Base-by-base conservation (phyloP, 2,329 filamentous ascomycete species). In the Fusarium musae region DNA sequence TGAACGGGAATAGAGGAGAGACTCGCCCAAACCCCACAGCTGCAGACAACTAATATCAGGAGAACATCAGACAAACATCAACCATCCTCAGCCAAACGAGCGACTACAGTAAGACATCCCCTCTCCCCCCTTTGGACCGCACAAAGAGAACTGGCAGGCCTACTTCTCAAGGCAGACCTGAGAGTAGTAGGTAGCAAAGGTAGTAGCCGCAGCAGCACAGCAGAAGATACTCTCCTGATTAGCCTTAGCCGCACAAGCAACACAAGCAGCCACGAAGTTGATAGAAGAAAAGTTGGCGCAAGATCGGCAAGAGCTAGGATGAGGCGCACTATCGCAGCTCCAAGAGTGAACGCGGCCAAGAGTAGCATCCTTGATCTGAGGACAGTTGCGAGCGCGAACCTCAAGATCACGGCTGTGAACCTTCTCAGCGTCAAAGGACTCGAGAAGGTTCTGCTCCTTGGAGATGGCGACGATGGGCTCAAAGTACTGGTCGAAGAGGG, bases 151-250 rank as follows among this genome's bases (percentile, higher is more conserved):
- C 2, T 4, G 3, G 10, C 2, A 9, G 21, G 16, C 6, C 9
- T 66, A 72, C 56, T 72, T 72, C 17, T n/a, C n/a, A 32, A 72
- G 47, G 11, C 67, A 72, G 23, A 67, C 63, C 34, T 72, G 69
- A 13, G 67, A 57, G 44, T 72, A 72, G 63, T 72, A 71, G 7
- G 69, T 72, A 6, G 44, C 43, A 34, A 72, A 68, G 9, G 63
- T 37, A 3, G 63, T 64, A 9, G 69, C 69, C 21, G 69, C 58
- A 6, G 69, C 69, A 39, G 63, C 67, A 59, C 69, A 72, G 32
- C 69, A 72, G 34, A 63, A 72, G 44, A 63, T 19, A 6, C 62
- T 63, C 59, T 72, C 69, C 39, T 67, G 54, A 13, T 71, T 72
- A 3, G 47, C 67, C 59, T 71, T 71, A 17, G 67, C 63, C 34